Evolutionary conservation across 176 grass and related monocot genomes (phyloP).

Genomic region (Oryza officinalis): DNA sequence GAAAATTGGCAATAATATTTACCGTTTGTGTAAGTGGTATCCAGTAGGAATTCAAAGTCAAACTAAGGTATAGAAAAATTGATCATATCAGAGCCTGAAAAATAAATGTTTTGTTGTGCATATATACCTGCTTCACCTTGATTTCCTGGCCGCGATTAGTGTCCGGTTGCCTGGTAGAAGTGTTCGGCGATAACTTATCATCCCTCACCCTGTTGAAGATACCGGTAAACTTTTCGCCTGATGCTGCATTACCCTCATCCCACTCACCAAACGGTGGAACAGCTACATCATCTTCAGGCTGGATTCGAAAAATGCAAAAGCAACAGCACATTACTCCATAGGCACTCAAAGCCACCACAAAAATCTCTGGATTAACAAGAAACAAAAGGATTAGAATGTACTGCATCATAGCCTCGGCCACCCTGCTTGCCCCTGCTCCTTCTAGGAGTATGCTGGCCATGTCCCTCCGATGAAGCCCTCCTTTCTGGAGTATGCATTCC

Average conservation of each 20-base stretch:
- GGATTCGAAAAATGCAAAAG: slow-evolving; percentile 34
- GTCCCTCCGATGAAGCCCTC: slow-evolving; percentile 30
- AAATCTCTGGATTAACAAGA: neutral
- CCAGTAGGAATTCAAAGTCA: slow-evolving; percentile 20
- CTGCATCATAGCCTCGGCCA: slow-evolving; percentile 33
- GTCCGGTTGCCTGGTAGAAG: slow-evolving; percentile 39
- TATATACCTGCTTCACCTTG: slow-evolving; percentile 47
- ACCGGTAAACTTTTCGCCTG: slow-evolving; percentile 61
- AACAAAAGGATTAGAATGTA: neutral
- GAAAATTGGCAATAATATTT: slow-evolving; percentile 8
- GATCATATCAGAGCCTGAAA: neutral
- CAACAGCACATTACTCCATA: slow-evolving; percentile 22
- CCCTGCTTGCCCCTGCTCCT: slow-evolving; percentile 41
- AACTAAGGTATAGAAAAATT: neutral
- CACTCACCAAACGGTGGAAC: slow-evolving; percentile 70
- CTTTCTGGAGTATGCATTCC: slow-evolving; percentile 55
- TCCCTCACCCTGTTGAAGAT: slow-evolving; percentile 67
- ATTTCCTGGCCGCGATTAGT: neutral
- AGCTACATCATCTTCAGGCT: slow-evolving; percentile 53
- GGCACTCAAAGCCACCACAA: neutral
- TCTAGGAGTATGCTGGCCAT: slow-evolving; percentile 49
- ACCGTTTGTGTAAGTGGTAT: neutral
- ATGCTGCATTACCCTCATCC: slow-evolving; percentile 57
- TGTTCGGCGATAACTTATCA: slow-evolving; percentile 39
- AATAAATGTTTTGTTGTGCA: neutral